phyloP scores from a whole-genome alignment of 495 filamentous ascomycete species.

The Daldinia loculata region DNA sequence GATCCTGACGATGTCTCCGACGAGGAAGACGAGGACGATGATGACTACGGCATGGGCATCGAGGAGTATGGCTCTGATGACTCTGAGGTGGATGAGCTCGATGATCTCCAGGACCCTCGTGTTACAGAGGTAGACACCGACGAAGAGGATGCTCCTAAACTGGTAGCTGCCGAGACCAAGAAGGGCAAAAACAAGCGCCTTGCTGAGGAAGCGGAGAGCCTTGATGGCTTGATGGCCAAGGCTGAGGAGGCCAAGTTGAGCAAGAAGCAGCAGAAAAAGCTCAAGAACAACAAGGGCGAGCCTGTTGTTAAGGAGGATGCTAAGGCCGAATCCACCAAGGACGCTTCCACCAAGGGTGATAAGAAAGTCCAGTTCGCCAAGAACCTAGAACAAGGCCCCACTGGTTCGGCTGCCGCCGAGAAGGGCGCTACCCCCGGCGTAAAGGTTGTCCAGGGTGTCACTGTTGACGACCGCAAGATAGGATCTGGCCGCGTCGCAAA shows the following conservation, averaged over 20 bases:
- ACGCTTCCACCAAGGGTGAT: conserved; percentile 65
- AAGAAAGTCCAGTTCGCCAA: conserved; percentile 99
- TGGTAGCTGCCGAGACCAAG: conserved; percentile 66
- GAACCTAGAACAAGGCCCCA: conserved; percentile 96
- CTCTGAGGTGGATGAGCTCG: conserved; percentile 83
- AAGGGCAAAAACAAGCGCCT: conserved; percentile 90
- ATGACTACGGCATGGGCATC: conserved; percentile 71
- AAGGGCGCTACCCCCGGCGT: conserved; percentile 65
- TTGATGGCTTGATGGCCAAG: conserved; percentile 80
- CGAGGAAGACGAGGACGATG: conserved; percentile 71
- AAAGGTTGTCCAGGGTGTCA: conserved; percentile 85
- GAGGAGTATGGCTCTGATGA: conserved; percentile 70
- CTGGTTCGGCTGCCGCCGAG: conserved; percentile 63
- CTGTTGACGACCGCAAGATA: conserved; percentile 92
- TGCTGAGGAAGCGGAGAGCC: conserved; percentile 74
- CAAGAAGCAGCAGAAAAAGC: conserved; percentile 99
- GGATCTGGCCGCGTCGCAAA: conserved; percentile 84
- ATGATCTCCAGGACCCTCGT: conserved; percentile 80
- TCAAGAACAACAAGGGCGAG: conserved; percentile 96
- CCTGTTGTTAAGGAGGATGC: conserved; percentile 71
- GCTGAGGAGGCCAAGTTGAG: conserved; percentile 70
- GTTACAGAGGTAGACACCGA: conserved; percentile 87
- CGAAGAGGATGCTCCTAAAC: conserved; percentile 81
- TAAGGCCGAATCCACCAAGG: conserved; percentile 60
- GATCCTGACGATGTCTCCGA: conserved; percentile 63